Percentiles rank a stretch among this genome's conserved stretches.
Conservation (phyloP, 352 stramenopile species). For the Phytopythium litorale region DNA sequence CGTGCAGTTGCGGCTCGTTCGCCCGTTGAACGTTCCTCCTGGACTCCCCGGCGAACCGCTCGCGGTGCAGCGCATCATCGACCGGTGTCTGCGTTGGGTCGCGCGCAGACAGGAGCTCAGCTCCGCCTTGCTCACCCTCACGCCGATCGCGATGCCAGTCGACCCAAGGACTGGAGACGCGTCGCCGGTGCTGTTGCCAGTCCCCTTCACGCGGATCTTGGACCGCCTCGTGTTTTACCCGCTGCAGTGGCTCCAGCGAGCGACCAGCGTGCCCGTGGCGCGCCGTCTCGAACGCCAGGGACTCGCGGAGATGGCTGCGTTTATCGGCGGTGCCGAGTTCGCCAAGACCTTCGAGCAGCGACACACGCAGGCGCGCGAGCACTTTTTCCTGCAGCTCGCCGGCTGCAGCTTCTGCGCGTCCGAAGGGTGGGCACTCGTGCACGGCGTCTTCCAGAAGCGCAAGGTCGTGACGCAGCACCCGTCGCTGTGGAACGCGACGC, state of each 20-base stretch:
- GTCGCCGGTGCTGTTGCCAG: conserved; percentile 41
- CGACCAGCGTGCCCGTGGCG: conserved; percentile 48
- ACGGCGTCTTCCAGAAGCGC: conserved; percentile 64
- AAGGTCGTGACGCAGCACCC: conserved; percentile 20
- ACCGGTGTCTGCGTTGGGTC: conserved; percentile 48
- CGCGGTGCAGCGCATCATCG: conserved; percentile 48
- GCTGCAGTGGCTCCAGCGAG: conserved; percentile 43
- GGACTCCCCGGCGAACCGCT: conserved; percentile 56
- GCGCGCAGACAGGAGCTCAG: conserved; percentile 55
- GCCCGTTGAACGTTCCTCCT: conserved; percentile 40
- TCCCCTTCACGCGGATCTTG: conserved; percentile 50
- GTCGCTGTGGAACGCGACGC: conserved; percentile 10
- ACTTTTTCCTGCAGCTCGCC: conserved; percentile 56
- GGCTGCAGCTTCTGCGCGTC: conserved; percentile 56
- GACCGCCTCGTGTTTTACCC: conserved; percentile 69
- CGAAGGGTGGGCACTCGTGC: conserved; percentile 73
- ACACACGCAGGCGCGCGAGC: conserved; percentile 40
- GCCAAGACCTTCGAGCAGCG: conserved; percentile 66
- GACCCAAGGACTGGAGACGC: not conserved
- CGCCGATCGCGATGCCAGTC: conserved; percentile 19
- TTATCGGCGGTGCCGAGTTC: conserved; percentile 66
- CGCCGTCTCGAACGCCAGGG: conserved; percentile 49
- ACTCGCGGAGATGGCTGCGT: conserved; percentile 37
- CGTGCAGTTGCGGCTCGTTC: conserved; percentile 62
- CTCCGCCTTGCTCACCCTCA: conserved; percentile 37